A percentile compares a stretch with the other conserved stretches of the same genome.
Conservation (phyloP, 176 grass and related monocot species). For the Oryza brachyantha region DNA sequence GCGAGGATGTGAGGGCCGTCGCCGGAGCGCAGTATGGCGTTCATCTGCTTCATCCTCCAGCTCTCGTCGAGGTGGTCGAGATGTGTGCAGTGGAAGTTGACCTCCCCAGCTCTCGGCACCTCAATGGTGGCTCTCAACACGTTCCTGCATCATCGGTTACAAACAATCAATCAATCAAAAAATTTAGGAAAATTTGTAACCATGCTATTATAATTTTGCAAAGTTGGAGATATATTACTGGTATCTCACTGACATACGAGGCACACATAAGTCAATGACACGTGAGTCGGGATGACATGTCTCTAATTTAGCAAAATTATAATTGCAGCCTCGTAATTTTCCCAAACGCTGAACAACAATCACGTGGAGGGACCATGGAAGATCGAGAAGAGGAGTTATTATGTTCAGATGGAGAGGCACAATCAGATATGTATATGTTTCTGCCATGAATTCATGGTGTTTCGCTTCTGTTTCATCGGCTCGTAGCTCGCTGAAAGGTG, state of each 20-base stretch:
- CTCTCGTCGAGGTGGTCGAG: constrained; percentile 95
- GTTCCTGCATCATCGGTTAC: constrained; percentile 53
- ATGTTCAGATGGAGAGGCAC: constrained; percentile 17
- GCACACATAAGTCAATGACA: too few species aligned
- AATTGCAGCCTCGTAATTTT: too few species aligned
- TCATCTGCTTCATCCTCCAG: constrained; percentile 94
- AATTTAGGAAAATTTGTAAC: too few species aligned
- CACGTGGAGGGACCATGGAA: neutral
- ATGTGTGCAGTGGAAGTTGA: constrained; percentile 95
- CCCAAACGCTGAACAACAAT: too few species aligned
- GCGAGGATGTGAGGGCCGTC: constrained; percentile 80
- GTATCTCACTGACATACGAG: too few species aligned
- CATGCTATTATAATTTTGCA: too few species aligned
- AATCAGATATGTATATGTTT: neutral
- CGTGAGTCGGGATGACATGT: too few species aligned
- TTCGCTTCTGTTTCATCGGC: neutral
- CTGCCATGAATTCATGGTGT: constrained; percentile 8
- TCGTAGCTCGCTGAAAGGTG: neutral
- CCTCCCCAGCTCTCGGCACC: constrained; percentile 71
- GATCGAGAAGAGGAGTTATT: neutral
- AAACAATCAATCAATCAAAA: too few species aligned
- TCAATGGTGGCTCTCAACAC: constrained; percentile 90
- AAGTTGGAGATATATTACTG: too few species aligned
- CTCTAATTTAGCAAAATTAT: too few species aligned
- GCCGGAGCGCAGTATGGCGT: constrained; percentile 60